Conservation (phyloP, 2,329 filamentous ascomycete genomes). For the Podosphaera aphanis region DNA sequence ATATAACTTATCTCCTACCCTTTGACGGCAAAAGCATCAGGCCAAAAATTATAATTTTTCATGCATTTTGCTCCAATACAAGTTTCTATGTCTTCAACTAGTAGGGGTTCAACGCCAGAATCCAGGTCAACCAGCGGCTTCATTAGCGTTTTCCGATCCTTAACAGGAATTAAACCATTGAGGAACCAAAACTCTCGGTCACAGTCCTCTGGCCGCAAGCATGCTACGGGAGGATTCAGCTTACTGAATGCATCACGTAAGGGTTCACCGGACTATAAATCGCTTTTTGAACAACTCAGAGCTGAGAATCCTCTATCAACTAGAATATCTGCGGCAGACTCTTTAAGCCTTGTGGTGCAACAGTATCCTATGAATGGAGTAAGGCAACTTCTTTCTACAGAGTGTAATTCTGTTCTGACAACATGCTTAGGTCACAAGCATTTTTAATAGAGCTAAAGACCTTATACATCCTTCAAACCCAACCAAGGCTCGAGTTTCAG, state of each 20-base stretch:
- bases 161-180: constrained; percentile 28
- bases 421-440: constrained; percentile 15
- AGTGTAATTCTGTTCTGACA: constrained; percentile 1
- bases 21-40: too few species aligned
- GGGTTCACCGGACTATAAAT: constrained; percentile 28
- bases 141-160: constrained; percentile 38
- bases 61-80: neutral
- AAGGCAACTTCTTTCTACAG: constrained; percentile 4
- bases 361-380: constrained; percentile 29
- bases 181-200: constrained; percentile 23
- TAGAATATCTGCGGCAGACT: constrained; percentile 31
- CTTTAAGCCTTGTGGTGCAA: constrained; percentile 30
- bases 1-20: too few species aligned
- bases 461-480: constrained; percentile 34
- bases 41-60: neutral
- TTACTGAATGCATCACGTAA: constrained; percentile 18
- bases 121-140: constrained; percentile 31
- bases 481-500: constrained; percentile 29
- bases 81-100: constrained; percentile 33
- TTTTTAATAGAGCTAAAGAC: constrained; percentile 44
- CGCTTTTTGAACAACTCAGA: constrained; percentile 30
- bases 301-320: constrained; percentile 26
- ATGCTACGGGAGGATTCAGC: constrained; percentile 19
- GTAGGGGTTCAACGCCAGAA: constrained; percentile 33
- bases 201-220: constrained; percentile 19